Evolutionary conservation across 257 asterid genomes (phyloP), one percentile per base, ranked within the genome.

Genomic region (Datura wrightii): DNA sequence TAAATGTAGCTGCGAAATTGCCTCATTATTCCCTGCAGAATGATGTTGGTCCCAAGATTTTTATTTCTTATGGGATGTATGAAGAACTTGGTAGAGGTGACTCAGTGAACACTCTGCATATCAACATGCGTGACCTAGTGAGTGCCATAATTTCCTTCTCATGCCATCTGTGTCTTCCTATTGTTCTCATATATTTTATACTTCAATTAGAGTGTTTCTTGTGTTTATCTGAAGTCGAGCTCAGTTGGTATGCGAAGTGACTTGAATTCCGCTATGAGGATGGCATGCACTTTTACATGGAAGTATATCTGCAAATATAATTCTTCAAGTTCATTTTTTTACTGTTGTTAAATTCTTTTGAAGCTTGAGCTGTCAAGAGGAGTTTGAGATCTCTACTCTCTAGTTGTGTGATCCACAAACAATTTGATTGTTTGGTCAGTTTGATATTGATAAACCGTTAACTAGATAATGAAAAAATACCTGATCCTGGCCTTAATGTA

Each of bases 1-100:
- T 95, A 81, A 95, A 97, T 88, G 96, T 97, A 89, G 97, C 99
- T 81, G 98, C 99, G 41, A 95, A 97, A 86, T 86, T 97, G 89
- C 99, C 99, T 74, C 98, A 97, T 89, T 97, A 91, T 90, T 95
- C 99, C 80, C 91, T 97, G 91, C 99, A 94, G 90, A 94, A 91
- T 91, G 99, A 97, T 88, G 99, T 95, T 67, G 99, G 99, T 79
- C 98, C 98, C 55, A 95, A 93, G 92, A 91, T 97, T 85, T 90
- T 79, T 85, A 91, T 97, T 79, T 94, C 99, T 55, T 97, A 93
- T 85, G 99, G 99, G 37, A 85, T 88, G 69, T 83, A 56, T 44
- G 92, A 92, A 88, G 99, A 93, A 89, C 93, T 83, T 80, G 96
- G 89, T 34, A 89, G 82, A 84, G 92, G 97, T 18, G 91, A 90